Evolutionary conservation across 1,284 basidiomycete genomes (phyloP).

Genomic region (Macrocystidia cucumis): DNA sequence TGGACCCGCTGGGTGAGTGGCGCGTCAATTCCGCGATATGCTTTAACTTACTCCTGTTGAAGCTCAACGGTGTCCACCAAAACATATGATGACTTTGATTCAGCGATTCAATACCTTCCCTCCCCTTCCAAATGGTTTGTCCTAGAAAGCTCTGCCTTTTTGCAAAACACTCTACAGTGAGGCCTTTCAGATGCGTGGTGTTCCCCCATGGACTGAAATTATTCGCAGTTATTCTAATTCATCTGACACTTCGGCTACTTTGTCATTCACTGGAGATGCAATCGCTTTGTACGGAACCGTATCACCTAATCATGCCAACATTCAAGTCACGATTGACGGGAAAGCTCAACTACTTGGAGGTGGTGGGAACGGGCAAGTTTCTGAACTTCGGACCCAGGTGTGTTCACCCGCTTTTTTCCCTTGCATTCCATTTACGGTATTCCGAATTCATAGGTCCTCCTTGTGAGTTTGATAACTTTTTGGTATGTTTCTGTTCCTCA

Average conservation of each 20-base stretch:
- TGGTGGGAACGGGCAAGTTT: constrained; percentile 22
- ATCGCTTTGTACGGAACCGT: constrained; percentile 45
- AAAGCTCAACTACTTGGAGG: constrained; percentile 23
- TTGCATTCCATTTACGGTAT: background rate
- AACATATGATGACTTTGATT: constrained; percentile 32
- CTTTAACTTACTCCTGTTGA: background rate
- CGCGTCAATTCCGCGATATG: background rate
- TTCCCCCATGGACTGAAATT: no score
- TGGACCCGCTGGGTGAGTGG: constrained; percentile 28
- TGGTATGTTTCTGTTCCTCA: constrained; percentile 1
- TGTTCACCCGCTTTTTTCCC: constrained; percentile 6
- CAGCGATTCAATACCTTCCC: constrained; percentile 33
- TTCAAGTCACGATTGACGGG: constrained; percentile 38
- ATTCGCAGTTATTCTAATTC: constrained; percentile 29
- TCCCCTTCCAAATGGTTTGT: constrained; percentile 24
- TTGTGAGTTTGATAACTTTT: constrained; percentile 36
- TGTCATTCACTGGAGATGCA: constrained; percentile 40
- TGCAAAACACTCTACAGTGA: constrained; percentile 34
- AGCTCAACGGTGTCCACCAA: constrained; percentile 21
- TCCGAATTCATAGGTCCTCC: no score
- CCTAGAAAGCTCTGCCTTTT: constrained; percentile 21
- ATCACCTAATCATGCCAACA: constrained; percentile 38
- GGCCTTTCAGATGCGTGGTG: constrained; percentile 7
- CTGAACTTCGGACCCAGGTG: constrained; percentile 31
- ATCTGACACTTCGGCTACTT: constrained; percentile 30